Percentiles rank a stretch among this genome's conserved stretches.
phyloP scores from a whole-genome alignment of 2,329 filamentous ascomycete genomes.

The Aulographum hederae region DNA sequence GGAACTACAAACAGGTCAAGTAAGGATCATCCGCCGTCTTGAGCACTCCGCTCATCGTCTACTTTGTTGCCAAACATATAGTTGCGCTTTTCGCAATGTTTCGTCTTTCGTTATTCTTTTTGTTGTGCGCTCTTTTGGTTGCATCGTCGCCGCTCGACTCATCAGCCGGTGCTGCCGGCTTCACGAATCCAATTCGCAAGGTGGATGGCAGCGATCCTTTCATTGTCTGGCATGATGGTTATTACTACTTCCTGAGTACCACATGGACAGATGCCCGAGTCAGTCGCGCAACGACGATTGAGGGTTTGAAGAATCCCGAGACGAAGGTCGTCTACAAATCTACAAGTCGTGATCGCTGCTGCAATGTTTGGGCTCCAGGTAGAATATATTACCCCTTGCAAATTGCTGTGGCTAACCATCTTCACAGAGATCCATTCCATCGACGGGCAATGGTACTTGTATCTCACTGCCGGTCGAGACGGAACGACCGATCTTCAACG shows the following conservation, averaged over 20 bases:
- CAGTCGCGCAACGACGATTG: conserved; percentile 4
- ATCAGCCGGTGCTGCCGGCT: neutral
- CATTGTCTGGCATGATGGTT: conserved; percentile 3
- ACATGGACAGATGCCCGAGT: conserved; percentile 5
- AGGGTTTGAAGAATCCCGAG: conserved; percentile 5
- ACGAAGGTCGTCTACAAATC: conserved; percentile 3
- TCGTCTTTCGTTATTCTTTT: too few species aligned
- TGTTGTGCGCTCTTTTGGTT: too few species aligned
- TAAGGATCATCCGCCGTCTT: too few species aligned
- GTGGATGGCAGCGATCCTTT: conserved; percentile 4
- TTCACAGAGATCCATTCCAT: conserved; percentile 4
- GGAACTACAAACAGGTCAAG: too few species aligned
- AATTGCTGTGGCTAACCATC: neutral
- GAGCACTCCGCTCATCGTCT: too few species aligned
- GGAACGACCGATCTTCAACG: conserved; percentile 1
- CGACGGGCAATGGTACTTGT: conserved; percentile 5
- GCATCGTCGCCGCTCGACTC: too few species aligned
- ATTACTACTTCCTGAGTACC: conserved; percentile 5
- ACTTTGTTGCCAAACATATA: too few species aligned
- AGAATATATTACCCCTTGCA: too few species aligned
- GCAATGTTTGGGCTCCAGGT: conserved; percentile 6
- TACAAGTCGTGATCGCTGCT: conserved; percentile 1
- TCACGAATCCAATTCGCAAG: conserved; percentile 3
- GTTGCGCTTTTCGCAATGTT: too few species aligned
- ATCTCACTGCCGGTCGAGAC: conserved; percentile 5